A percentile compares a stretch with the other conserved stretches of the same genome.
Evolutionary conservation across 2,329 filamentous ascomycete species (phyloP).

Genomic region (Sarocladiaceae sp.): DNA sequence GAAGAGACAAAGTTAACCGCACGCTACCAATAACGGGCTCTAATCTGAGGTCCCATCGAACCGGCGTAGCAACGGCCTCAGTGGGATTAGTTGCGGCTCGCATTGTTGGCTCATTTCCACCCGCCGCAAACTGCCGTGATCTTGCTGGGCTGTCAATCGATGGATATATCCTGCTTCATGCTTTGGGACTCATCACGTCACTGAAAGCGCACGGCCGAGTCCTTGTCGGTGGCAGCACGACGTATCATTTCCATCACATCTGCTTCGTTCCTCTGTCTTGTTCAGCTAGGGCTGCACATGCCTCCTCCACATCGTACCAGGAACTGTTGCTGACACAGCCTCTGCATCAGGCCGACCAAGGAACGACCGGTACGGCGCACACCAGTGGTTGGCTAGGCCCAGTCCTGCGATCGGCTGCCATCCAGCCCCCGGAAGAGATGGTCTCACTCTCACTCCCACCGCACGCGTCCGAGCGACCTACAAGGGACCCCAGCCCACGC

Average conservation of each 20-base stretch:
- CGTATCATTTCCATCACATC: too few relatives aligned
- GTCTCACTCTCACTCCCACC: background rate
- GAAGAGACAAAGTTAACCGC: too few relatives aligned
- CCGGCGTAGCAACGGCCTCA: background rate
- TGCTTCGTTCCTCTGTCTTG: background rate
- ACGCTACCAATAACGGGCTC: too few relatives aligned
- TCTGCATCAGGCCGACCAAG: conserved; percentile 6
- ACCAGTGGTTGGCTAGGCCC: background rate
- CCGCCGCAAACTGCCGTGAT: too few relatives aligned
- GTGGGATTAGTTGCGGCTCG: background rate
- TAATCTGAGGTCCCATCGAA: background rate
- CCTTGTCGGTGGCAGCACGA: too few relatives aligned
- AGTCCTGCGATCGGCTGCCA: background rate
- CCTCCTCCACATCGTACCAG: background rate
- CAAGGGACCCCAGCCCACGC: background rate
- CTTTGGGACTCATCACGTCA: background rate
- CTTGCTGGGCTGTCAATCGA: too few relatives aligned
- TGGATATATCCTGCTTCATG: background rate
- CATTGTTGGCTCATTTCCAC: conserved; percentile 5
- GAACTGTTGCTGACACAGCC: conserved; percentile 1
- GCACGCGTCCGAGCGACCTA: background rate
- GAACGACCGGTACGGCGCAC: background rate
- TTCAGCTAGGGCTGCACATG: too few relatives aligned
- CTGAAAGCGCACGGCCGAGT: background rate
- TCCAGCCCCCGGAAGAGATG: too few relatives aligned